Conservation (phyloP, 192 early-diverging fungal species). For the Linderina pennispora region DNA sequence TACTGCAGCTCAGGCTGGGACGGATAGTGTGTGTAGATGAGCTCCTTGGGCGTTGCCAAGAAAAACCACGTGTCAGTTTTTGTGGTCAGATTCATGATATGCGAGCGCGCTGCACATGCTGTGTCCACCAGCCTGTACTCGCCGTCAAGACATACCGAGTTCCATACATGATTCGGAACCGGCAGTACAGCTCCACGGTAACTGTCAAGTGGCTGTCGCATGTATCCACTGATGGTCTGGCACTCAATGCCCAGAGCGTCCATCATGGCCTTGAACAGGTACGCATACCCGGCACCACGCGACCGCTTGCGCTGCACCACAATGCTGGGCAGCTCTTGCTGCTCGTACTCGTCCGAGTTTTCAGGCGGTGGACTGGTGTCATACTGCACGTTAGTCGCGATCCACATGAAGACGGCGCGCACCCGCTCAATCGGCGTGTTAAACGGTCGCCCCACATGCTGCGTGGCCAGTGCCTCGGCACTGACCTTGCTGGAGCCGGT, state of each 20-base stretch:
- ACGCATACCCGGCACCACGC: conserved; percentile 44
- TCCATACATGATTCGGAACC: conserved; percentile 49
- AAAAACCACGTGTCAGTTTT: conserved; percentile 42
- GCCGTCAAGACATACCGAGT: conserved; percentile 44
- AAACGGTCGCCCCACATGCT: conserved; percentile 63
- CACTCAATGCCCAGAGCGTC: conserved; percentile 41
- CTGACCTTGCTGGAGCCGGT: conserved; percentile 54
- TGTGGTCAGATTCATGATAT: conserved; percentile 36
- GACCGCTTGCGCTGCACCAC: conserved; percentile 45
- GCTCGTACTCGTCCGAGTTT: conserved; percentile 38
- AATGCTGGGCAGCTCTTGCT: conserved; percentile 28
- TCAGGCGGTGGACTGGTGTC: conserved; percentile 32
- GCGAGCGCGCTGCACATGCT: conserved; percentile 38
- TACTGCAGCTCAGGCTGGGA: conserved; percentile 30
- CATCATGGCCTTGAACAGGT: conserved; percentile 46
- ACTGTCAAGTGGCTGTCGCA: conserved; percentile 42
- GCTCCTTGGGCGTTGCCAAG: conserved; percentile 40
- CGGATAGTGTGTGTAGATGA: conserved; percentile 47
- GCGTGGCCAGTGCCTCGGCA: conserved; percentile 53
- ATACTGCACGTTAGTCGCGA: conserved; percentile 58
- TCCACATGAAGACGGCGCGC: conserved; percentile 64
- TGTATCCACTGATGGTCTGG: conserved; percentile 40
- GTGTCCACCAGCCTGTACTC: conserved; percentile 47
- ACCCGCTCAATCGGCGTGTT: conserved; percentile 51
- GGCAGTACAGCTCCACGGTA: conserved; percentile 41